Percentiles rank a stretch among this genome's conserved stretches.
Evolutionary conservation across 2,329 filamentous ascomycete species (phyloP).

Genomic region (Alternaria triticimaculans): DNA sequence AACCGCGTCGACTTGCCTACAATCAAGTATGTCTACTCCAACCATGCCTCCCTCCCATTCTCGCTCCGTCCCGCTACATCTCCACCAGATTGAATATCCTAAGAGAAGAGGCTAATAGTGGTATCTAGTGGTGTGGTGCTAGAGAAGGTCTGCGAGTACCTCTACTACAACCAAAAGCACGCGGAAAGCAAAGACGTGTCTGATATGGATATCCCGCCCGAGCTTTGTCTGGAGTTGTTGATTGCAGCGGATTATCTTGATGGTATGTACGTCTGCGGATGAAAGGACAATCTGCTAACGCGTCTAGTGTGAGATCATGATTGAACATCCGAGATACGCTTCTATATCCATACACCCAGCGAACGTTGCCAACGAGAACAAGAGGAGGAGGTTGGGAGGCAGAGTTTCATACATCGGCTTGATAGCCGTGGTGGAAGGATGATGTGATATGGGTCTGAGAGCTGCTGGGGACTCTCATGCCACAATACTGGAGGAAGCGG

Average conservation of each 20-base stretch:
- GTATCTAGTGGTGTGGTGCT: conserved; percentile 69
- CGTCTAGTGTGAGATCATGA: background rate
- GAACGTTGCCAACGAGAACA: rapidly evolving
- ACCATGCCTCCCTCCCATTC: background rate
- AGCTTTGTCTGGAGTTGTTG: conserved; percentile 78
- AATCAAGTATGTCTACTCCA: conserved; percentile 67
- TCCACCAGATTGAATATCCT: background rate
- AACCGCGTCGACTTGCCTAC: conserved; percentile 73
- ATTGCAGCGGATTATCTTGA: conserved; percentile 78
- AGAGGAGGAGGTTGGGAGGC: rapidly evolving
- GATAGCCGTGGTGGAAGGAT: background rate
- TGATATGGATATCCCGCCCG: conserved; percentile 81
- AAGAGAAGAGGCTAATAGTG: conserved; percentile 6
- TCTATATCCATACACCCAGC: background rate
- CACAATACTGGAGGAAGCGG: background rate
- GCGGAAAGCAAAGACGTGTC: conserved; percentile 73
- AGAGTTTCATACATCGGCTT: background rate
- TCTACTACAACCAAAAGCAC: conserved; percentile 81
- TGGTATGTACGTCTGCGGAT: conserved; percentile 28
- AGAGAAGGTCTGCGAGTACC: conserved; percentile 83
- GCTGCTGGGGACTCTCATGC: background rate
- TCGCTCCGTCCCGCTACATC: background rate
- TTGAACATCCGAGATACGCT: background rate
- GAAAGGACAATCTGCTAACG: background rate
- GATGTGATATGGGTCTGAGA: background rate